phyloP scores from a whole-genome alignment of 2,329 filamentous ascomycete species.

The Exophiala sideris region DNA sequence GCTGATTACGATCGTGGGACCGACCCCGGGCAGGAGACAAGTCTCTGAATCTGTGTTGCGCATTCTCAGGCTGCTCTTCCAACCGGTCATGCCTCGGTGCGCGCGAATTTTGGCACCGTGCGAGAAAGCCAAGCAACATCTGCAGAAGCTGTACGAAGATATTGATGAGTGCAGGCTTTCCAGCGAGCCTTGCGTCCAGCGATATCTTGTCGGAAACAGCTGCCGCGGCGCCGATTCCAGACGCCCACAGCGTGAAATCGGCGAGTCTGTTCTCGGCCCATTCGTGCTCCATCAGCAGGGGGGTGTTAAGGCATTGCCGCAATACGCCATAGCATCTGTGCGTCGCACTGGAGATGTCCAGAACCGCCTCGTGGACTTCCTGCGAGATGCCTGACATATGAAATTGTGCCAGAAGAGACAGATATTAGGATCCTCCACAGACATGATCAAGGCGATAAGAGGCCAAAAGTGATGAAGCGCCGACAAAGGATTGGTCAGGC shows the following conservation, averaged over 20 bases:
- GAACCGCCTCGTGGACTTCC: background rate
- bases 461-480: too few relatives aligned
- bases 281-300: constrained; percentile 7
- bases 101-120: too few relatives aligned
- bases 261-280: constrained; percentile 7
- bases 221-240: background rate
- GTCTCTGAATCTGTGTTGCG: too few relatives aligned
- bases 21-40: too few relatives aligned
- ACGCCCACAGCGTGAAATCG: constrained; percentile 2
- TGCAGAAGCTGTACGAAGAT: background rate
- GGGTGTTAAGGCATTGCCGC: too few relatives aligned
- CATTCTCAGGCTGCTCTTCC: too few relatives aligned
- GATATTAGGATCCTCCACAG: background rate
- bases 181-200: background rate
- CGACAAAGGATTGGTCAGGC: too few relatives aligned
- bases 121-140: background rate
- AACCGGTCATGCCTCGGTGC: too few relatives aligned
- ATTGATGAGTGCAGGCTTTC: background rate
- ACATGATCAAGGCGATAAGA: background rate
- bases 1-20: background rate
- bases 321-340: too few relatives aligned
- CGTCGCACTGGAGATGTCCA: background rate
- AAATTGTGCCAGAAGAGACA: background rate
- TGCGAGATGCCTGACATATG: background rate
- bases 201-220: background rate